Conservation (phyloP, 2,329 filamentous ascomycete genomes). For the Fusarium begoniae region DNA sequence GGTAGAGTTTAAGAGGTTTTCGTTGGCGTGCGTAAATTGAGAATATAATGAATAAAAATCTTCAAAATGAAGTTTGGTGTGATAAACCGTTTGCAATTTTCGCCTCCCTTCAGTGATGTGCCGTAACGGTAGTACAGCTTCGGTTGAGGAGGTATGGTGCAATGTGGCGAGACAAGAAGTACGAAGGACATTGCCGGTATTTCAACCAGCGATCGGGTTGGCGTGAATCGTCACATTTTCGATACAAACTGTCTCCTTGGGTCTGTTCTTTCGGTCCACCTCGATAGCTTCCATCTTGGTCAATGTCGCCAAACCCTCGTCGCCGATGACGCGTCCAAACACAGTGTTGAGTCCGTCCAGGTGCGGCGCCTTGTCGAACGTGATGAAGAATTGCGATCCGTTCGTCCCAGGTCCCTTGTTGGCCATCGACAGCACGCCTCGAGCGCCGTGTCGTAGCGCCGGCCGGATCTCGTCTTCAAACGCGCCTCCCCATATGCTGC, state of each 20-base stretch:
- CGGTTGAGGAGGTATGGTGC: neutral
- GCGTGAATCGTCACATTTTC: slow-evolving; percentile 79
- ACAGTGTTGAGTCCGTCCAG: slow-evolving; percentile 86
- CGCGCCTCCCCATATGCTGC: slow-evolving; percentile 75
- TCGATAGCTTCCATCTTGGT: slow-evolving; percentile 75
- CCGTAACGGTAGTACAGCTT: neutral
- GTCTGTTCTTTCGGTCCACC: slow-evolving; percentile 81
- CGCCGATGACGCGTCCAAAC: slow-evolving; percentile 78
- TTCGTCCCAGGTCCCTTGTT: slow-evolving; percentile 80
- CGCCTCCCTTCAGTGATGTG: neutral
- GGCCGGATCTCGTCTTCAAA: slow-evolving; percentile 87
- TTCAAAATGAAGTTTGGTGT: neutral
- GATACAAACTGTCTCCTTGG: slow-evolving; percentile 72
- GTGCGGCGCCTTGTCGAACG: slow-evolving; percentile 80
- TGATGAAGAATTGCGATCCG: slow-evolving; percentile 83
- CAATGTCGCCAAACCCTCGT: slow-evolving; percentile 71
- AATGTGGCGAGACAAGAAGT: neutral
- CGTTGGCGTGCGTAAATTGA: neutral
- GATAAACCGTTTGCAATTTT: neutral
- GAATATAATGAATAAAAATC: neutral
- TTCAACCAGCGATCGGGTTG: slow-evolving; percentile 75
- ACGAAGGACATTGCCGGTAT: neutral
- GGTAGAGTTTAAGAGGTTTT: neutral
- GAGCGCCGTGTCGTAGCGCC: slow-evolving; percentile 71
- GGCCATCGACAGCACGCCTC: slow-evolving; percentile 80